Conservation (phyloP, 225 moss, liverwort and hornwort genomes). For the Polytrichum commune region DNA sequence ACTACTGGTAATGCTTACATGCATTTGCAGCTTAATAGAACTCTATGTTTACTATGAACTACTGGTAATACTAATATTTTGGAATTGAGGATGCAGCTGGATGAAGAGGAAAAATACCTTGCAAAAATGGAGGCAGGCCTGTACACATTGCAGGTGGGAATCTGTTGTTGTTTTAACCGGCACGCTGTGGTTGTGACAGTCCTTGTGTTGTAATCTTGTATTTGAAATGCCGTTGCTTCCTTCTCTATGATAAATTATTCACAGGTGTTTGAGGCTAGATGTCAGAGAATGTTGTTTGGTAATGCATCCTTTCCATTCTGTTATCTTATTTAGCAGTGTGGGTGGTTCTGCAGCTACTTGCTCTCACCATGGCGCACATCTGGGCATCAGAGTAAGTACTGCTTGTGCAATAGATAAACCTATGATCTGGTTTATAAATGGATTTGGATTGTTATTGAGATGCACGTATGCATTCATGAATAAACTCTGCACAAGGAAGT, state of each 20-base stretch:
- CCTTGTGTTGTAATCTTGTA: too few species aligned
- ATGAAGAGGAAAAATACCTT: slow-evolving; percentile 93
- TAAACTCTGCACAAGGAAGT: too few species aligned
- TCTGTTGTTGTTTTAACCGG: too few species aligned
- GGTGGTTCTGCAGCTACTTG: slow-evolving; percentile 68
- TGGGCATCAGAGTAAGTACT: slow-evolving; percentile 88
- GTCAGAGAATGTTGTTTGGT: not conserved
- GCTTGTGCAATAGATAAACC: not conserved
- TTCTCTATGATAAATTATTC: too few species aligned
- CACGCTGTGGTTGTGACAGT: too few species aligned
- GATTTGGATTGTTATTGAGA: too few species aligned
- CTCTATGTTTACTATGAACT: not conserved
- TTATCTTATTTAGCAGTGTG: slow-evolving; percentile 13
- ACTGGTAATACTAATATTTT: not conserved
- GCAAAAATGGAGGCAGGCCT: slow-evolving; percentile 94
- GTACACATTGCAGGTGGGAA: slow-evolving; percentile 79
- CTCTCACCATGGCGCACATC: slow-evolving; percentile 75
- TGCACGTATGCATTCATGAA: too few species aligned
- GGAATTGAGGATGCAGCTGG: slow-evolving; percentile 51
- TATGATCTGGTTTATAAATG: too few species aligned
- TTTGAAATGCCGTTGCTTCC: too few species aligned
- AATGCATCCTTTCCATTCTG: not conserved
- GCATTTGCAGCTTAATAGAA: not conserved
- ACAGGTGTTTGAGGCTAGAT: too few species aligned
- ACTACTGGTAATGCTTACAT: not conserved